Base-by-base conservation (phyloP, 2,329 filamentous ascomycete species). In the Monosporascus sp. region DNA sequence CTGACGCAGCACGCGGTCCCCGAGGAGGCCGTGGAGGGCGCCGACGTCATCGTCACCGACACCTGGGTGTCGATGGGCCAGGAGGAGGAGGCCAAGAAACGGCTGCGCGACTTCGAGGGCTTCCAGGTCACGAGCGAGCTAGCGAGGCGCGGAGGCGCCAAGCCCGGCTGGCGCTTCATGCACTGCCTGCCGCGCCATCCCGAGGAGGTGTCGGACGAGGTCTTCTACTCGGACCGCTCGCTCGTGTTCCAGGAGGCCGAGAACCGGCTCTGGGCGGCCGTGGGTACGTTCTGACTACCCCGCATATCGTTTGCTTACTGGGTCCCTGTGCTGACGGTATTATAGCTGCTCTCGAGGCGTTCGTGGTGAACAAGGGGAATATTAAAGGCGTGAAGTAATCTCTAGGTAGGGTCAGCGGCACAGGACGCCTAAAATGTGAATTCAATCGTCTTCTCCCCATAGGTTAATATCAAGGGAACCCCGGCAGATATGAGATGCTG, bases 21-120 rank as follows among this genome's bases (percentile, higher is more conserved):
- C 0, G 90, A 94, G 68, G 90, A 96, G 65, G 94, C 82, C 5
- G 85, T 97, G 67, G 89, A 89, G 75, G 77, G 86, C 59, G 93
- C 94, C 3, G 88, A 99, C 69, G 82, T 97, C 51, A 77, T 99
- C 54, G 91, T 97, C 22, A 99, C 94, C 1, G 94, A 99, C 67
- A 99, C 94, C 1, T 99, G 94, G 94, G 83, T 99, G 34, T 96
- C 91, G 1, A 99, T 99, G 94, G 94, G 94, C 47, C 93, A 97
- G 73, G 94, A 99, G 72, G 84, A 83, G 53, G 94, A 99, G 72
- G 79, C 85, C 40, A 79, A 85, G 61, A 87, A 88, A 77, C 80
- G 90, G 49, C 70, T 97, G 56, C 83, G 86, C 66, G 91, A 85
- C 2, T 99, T 99, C 69, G 81, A 82, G 31, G 92, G 93, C 16